phyloP scores from a whole-genome alignment of 2,329 filamentous ascomycete genomes.

The Colletotrichum lini region DNA sequence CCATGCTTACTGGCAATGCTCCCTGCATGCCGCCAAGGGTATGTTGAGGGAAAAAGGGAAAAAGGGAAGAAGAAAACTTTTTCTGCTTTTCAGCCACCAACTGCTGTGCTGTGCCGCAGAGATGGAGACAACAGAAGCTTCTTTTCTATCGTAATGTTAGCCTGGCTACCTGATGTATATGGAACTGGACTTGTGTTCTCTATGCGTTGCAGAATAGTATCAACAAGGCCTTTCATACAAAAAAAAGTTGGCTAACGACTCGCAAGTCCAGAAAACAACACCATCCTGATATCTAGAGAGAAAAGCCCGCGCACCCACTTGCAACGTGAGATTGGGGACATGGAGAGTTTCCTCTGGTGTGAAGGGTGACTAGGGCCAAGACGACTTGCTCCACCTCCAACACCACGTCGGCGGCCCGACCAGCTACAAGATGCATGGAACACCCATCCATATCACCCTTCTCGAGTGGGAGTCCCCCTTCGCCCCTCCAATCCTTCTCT shows the following conservation, averaged over 20 bases:
- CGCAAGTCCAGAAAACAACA: background rate
- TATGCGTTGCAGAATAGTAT: too few relatives aligned
- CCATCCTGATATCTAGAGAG: constrained; percentile 15
- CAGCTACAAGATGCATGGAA: constrained; percentile 19
- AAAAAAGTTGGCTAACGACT: too few relatives aligned
- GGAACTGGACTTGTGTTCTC: too few relatives aligned
- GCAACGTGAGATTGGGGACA: constrained; percentile 10
- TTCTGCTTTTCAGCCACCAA: background rate
- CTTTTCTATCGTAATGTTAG: too few relatives aligned
- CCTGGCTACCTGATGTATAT: too few relatives aligned
- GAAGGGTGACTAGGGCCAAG: constrained; percentile 17
- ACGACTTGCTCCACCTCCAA: constrained; percentile 27
- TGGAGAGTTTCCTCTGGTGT: constrained; percentile 19
- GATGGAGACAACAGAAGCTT: background rate
- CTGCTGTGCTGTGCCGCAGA: background rate
- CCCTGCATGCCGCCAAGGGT: constrained; percentile 37
- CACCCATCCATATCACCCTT: background rate
- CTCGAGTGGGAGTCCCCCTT: background rate
- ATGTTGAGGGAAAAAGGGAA: constrained; percentile 24
- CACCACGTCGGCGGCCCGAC: constrained; percentile 31
- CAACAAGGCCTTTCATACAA: too few relatives aligned
- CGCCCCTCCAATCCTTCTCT: constrained; percentile 5
- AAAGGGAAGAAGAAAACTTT: too few relatives aligned
- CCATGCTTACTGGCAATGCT: constrained; percentile 24
- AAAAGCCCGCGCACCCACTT: background rate